Percentiles rank a stretch among this genome's conserved stretches.
Evolutionary conservation across 106 monocot species (phyloP).

Genomic region (Dactylorhiza incarnata): DNA sequence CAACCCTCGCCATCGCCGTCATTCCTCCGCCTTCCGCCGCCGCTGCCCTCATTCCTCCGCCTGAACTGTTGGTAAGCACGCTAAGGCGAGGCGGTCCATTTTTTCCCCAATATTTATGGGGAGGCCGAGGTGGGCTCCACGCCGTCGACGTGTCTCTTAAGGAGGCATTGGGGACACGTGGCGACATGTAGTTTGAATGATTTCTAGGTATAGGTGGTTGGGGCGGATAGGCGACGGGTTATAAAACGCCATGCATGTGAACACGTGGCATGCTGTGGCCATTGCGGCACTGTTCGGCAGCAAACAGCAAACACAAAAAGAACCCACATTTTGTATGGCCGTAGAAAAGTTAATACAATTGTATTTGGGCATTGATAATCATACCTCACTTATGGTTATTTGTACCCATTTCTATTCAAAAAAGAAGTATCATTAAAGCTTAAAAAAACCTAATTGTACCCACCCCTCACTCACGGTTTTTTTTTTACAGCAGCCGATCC

Average conservation of each 20-base stretch:
- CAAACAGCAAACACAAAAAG: too few species aligned
- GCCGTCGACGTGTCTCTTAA: neutral
- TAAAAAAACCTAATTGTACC: too few species aligned
- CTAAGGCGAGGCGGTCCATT: neutral
- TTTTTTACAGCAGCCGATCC: too few species aligned
- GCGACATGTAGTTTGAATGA: neutral
- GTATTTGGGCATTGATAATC: too few species aligned
- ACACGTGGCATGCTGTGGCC: neutral
- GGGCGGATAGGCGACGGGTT: neutral
- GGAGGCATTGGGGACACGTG: slow-evolving; percentile 1
- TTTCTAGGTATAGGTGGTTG: neutral
- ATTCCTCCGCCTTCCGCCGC: neutral
- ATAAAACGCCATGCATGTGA: neutral
- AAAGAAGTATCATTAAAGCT: too few species aligned
- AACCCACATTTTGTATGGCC: too few species aligned
- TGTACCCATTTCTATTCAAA: too few species aligned
- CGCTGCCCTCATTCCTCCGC: neutral
- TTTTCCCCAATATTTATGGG: neutral
- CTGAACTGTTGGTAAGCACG: neutral
- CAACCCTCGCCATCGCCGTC: slow-evolving; percentile 14
- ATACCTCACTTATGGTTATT: too few species aligned
- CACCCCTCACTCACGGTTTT: too few species aligned
- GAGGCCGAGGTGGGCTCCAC: neutral
- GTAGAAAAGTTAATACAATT: too few species aligned
- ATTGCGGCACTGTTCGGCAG: too few species aligned